phyloP scores from a whole-genome alignment of 345 rosid species.

The Clarkia xantiana region DNA sequence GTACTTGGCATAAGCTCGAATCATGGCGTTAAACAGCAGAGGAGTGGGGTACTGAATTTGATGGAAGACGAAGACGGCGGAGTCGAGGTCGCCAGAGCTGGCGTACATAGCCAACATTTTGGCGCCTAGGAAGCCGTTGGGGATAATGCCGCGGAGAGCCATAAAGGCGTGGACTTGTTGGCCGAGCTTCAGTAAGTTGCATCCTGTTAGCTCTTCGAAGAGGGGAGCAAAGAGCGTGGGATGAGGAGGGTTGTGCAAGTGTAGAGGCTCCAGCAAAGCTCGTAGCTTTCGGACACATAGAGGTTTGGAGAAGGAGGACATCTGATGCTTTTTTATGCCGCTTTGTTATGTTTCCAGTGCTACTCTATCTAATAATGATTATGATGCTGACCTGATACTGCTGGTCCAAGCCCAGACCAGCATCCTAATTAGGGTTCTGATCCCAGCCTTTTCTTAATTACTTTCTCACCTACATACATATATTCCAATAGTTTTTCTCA shows the following conservation, averaged over 20 bases:
- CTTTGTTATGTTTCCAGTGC: no score
- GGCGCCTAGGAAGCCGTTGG: slow-evolving; percentile 29
- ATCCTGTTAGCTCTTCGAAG: slow-evolving; percentile 23
- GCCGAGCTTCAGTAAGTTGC: slow-evolving; percentile 15
- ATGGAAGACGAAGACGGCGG: slow-evolving; percentile 18
- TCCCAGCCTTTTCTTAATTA: no score
- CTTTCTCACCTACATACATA: no score
- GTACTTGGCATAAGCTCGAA: slow-evolving; percentile 21
- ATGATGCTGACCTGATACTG: no score
- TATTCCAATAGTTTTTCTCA: no score
- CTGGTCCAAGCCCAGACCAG: no score
- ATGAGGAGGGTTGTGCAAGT: slow-evolving; percentile 8
- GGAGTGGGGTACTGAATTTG: slow-evolving; percentile 14
- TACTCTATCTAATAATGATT: no score
- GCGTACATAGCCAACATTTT: slow-evolving; percentile 32
- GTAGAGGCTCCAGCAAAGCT: slow-evolving; percentile 13
- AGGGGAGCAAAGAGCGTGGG: slow-evolving; percentile 16
- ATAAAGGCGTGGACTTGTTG: slow-evolving; percentile 35
- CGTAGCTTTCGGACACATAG: slow-evolving; percentile 10
- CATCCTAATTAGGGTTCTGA: no score
- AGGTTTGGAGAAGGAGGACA: slow-evolving; percentile 7
- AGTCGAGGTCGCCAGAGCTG: slow-evolving; percentile 23
- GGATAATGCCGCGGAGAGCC: slow-evolving; percentile 24
- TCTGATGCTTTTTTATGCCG: neutral
- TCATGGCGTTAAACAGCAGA: slow-evolving; percentile 26